A percentile compares a stretch with the other conserved stretches of the same genome.
phyloP scores from a whole-genome alignment of 192 early-diverging fungal species.

The Linnemannia zychae region DNA sequence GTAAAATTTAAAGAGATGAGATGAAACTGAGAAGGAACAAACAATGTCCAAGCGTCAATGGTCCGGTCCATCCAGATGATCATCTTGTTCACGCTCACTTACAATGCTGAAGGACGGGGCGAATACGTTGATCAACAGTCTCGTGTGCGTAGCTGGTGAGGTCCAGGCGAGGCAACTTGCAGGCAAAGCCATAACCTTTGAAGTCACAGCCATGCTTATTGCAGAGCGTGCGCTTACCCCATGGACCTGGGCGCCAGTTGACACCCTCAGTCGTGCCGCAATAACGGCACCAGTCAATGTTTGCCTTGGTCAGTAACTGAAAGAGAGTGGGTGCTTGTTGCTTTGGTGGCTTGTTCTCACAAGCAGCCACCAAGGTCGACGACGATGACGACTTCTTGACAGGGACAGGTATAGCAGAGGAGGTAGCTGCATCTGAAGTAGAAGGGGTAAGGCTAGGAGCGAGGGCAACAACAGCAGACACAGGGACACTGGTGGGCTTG shows the following conservation, averaged over 20 bases:
- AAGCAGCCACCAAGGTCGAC: background rate
- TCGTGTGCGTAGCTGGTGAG: constrained; percentile 83
- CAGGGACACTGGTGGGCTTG: background rate
- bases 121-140: constrained; percentile 80
- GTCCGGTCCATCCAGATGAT: background rate
- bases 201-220: constrained; percentile 98
- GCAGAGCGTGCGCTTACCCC: constrained; percentile 95
- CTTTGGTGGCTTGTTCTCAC: constrained; percentile 32
- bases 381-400: constrained; percentile 1
- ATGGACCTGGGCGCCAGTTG: constrained; percentile 94
- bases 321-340: constrained; percentile 70
- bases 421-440: background rate
- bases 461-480: constrained; percentile 14
- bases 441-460: background rate
- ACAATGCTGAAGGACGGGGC: constrained; percentile 92
- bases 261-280: constrained; percentile 91
- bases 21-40: background rate
- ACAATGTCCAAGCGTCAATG: constrained; percentile 3
- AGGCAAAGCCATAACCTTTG: constrained; percentile 94
- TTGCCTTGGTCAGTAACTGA: constrained; percentile 70
- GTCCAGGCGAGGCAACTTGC: constrained; percentile 88
- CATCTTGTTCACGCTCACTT: constrained; percentile 23
- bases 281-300: constrained; percentile 92
- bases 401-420: background rate
- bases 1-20: constrained; percentile 24